Evolutionary conservation across 306 rosid species (phyloP).

Genomic region (Corylus americana): DNA sequence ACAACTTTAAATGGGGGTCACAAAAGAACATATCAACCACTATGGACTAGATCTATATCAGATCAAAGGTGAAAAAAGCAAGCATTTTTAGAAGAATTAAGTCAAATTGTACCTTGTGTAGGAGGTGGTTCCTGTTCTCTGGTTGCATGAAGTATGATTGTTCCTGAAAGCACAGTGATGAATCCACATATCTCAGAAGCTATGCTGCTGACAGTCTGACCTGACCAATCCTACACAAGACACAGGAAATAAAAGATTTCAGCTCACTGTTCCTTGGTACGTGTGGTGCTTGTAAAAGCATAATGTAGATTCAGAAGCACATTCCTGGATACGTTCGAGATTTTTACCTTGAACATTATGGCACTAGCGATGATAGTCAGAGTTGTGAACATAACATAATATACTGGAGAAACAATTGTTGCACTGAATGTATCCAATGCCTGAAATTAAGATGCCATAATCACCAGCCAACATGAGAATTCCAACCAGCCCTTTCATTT

Average conservation of each 20-base stretch:
- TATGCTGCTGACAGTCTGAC: constrained; percentile 73
- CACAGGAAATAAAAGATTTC: constrained; percentile 20
- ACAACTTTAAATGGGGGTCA: not conserved
- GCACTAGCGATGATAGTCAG: constrained; percentile 84
- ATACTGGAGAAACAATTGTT: constrained; percentile 82
- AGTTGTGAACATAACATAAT: constrained; percentile 94
- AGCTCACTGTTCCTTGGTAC: not conserved
- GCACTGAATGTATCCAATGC: constrained; percentile 88
- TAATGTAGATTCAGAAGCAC: constrained; percentile 7
- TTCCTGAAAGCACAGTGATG: constrained; percentile 88
- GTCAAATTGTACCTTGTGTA: constrained; percentile 54
- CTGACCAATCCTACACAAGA: constrained; percentile 84
- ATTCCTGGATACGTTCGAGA: constrained; percentile 13
- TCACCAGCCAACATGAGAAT: constrained; percentile 14
- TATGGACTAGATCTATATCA: not conserved
- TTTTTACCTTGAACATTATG: constrained; percentile 81
- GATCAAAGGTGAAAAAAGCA: constrained; percentile 16
- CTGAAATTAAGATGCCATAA: constrained; percentile 41
- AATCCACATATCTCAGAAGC: constrained; percentile 94
- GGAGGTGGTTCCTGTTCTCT: constrained; percentile 72
- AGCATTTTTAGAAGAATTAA: constrained; percentile 19
- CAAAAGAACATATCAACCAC: not conserved
- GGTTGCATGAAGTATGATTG: constrained; percentile 78
- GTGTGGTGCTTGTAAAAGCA: not conserved
- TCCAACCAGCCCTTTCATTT: not conserved